Evolutionary conservation across 495 filamentous ascomycete genomes (phyloP).

Genomic region (Tuber magnatum): DNA sequence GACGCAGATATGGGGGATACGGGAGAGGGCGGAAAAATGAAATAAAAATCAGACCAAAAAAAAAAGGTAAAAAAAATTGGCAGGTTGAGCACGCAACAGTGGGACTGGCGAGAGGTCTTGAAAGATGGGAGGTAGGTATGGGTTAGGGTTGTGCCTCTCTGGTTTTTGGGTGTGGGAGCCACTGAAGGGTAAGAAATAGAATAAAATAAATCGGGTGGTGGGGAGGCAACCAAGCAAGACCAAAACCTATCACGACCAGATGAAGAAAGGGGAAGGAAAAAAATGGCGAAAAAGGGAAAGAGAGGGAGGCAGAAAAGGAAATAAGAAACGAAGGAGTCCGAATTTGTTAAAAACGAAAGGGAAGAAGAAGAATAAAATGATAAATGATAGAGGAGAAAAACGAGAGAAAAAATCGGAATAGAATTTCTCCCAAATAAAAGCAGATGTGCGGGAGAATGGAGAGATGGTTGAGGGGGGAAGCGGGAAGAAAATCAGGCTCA

Average conservation of each 20-base stretch:
- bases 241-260: constrained; percentile 26
- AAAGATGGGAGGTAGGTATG: constrained; percentile 32
- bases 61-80: constrained; percentile 23
- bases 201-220: constrained; percentile 35
- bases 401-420: neutral
- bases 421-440: neutral
- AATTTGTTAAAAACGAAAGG: neutral
- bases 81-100: constrained; percentile 32
- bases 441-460: neutral
- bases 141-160: constrained; percentile 28
- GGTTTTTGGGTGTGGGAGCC: constrained; percentile 27
- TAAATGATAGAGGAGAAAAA: neutral
- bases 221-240: constrained; percentile 20
- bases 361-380: neutral
- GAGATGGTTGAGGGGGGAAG: neutral
- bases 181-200: constrained; percentile 16
- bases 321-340: constrained; percentile 10
- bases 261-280: constrained; percentile 10
- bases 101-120: constrained; percentile 36
- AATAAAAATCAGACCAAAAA: constrained; percentile 18
- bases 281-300: constrained; percentile 11
- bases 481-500: constrained; percentile 1
- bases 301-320: constrained; percentile 15
- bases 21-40: constrained; percentile 16
- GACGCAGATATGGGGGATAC: constrained; percentile 32